Conservation (phyloP, 352 stramenopile species). For the Phytophthora colocasiae region DNA sequence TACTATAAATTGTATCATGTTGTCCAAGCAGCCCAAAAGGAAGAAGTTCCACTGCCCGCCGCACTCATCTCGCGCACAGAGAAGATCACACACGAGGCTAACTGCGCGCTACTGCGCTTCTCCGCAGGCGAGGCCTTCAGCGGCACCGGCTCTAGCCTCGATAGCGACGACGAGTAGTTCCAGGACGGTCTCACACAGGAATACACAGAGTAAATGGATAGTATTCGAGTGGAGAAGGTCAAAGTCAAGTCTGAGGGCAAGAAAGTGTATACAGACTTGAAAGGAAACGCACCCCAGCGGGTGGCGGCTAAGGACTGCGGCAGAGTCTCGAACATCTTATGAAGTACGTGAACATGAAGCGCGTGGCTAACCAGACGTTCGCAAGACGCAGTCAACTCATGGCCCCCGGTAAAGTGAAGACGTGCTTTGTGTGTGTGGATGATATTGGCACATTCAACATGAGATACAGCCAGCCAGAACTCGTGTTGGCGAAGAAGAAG, state of each 20-base stretch:
- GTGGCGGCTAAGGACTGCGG: slow-evolving; percentile 62
- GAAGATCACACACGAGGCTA: no score
- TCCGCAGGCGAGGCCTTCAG: no score
- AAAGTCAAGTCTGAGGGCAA: slow-evolving; percentile 47
- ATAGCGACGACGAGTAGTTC: no score
- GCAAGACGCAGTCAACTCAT: slow-evolving; percentile 70
- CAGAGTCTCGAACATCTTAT: slow-evolving; percentile 70
- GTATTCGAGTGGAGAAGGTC: no score
- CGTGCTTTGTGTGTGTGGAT: slow-evolving; percentile 82
- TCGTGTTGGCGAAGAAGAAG: slow-evolving; percentile 18
- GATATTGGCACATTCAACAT: slow-evolving; percentile 68
- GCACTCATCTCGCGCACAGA: no score
- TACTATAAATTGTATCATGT: no score
- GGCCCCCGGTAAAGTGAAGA: slow-evolving; percentile 73
- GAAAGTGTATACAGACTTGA: slow-evolving; percentile 84
- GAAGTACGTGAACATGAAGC: slow-evolving; percentile 86
- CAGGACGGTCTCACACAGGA: no score
- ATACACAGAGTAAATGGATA: no score
- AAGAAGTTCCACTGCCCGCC: slow-evolving; percentile 26
- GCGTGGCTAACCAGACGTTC: slow-evolving; percentile 78
- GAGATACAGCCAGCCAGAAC: slow-evolving; percentile 85
- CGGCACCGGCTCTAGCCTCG: no score
- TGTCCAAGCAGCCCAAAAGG: no score
- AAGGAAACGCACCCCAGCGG: slow-evolving; percentile 78
- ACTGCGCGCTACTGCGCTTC: no score